These are phyloP conservation scores for Diplodia seriata DNA, from an alignment of 2,329 filamentous ascomycete genomes.

Conservation along the genomic window DNA sequence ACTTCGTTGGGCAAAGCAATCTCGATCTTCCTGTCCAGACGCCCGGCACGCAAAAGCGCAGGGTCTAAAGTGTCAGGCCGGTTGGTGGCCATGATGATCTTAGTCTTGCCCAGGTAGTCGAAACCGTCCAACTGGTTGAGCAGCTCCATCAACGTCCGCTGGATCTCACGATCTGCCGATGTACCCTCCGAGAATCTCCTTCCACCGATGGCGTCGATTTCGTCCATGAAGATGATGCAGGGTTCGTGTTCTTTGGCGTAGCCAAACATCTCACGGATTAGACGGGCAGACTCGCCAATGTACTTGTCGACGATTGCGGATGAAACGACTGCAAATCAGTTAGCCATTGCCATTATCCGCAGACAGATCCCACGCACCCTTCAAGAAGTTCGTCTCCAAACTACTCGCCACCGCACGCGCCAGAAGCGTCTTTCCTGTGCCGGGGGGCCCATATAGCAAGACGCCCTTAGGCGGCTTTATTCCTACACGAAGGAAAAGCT, in stretches of 20 bases:
- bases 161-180: conserved; percentile 96
- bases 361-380: conserved; percentile 66
- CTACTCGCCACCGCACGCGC: conserved; percentile 95
- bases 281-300: conserved; percentile 94
- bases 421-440: conserved; percentile 94
- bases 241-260: conserved; percentile 99
- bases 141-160: conserved; percentile 97
- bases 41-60: conserved; percentile 87
- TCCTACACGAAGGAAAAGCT: conserved; percentile 93
- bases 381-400: conserved; percentile 97
- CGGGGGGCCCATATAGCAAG: conserved; percentile 91
- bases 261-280: conserved; percentile 99
- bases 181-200: conserved; percentile 97
- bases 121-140: conserved; percentile 99
- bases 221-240: conserved; percentile 99
- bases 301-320: conserved; percentile 99
- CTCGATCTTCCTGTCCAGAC: conserved; percentile 96
- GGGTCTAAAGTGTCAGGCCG: conserved; percentile 95
- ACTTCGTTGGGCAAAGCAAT: conserved; percentile 97
- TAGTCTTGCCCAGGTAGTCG: conserved; percentile 98
- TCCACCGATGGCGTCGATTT: conserved; percentile 98
- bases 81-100: conserved; percentile 99
- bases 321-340: conserved; percentile 79
- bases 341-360: conserved; percentile 34
- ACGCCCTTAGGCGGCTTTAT: conserved; percentile 99